A percentile compares a stretch with the other conserved stretches of the same genome.
phyloP scores from a whole-genome alignment of 129 eudicot species.

The Ambrosia artemisiifolia region DNA sequence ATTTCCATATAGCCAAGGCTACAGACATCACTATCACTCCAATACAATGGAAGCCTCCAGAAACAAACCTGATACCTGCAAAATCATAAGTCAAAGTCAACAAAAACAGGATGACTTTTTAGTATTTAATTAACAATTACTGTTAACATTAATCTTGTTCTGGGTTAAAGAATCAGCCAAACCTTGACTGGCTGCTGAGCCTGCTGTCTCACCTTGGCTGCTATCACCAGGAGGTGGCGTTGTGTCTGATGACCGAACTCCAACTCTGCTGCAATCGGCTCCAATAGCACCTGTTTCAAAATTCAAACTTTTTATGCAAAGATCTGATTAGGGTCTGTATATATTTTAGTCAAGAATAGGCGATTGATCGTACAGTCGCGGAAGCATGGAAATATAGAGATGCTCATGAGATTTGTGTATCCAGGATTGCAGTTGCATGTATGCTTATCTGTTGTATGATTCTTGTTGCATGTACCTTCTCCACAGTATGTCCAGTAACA shows the following conservation, averaged over 20 bases:
- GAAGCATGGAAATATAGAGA: conserved; percentile 70
- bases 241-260: conserved; percentile 40
- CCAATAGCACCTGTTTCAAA: conserved; percentile 61
- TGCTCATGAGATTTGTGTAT: conserved; percentile 54
- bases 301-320: not conserved
- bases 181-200: not conserved
- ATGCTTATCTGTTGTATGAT: conserved; percentile 44
- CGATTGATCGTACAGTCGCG: conserved; percentile 48
- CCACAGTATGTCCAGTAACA: conserved; percentile 88
- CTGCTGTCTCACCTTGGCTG: conserved; percentile 38
- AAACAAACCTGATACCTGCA: conserved; percentile 37
- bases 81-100: conserved; percentile 9
- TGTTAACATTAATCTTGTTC: not conserved
- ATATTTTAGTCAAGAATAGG: not conserved
- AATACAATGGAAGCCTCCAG: conserved; percentile 46
- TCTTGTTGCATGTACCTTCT: conserved; percentile 62
- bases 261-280: conserved; percentile 56
- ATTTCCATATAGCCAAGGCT: conserved; percentile 27
- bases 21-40: conserved; percentile 29
- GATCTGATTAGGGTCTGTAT: not conserved
- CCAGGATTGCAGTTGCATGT: conserved; percentile 67
- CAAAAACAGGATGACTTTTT: not conserved
- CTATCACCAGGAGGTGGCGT: conserved; percentile 28
- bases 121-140: not conserved
- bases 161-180: not conserved